Evolutionary conservation across 2,329 filamentous ascomycete species (phyloP), one percentile per base, ranked within the genome.

Genomic region (Sarocladiaceae sp.): DNA sequence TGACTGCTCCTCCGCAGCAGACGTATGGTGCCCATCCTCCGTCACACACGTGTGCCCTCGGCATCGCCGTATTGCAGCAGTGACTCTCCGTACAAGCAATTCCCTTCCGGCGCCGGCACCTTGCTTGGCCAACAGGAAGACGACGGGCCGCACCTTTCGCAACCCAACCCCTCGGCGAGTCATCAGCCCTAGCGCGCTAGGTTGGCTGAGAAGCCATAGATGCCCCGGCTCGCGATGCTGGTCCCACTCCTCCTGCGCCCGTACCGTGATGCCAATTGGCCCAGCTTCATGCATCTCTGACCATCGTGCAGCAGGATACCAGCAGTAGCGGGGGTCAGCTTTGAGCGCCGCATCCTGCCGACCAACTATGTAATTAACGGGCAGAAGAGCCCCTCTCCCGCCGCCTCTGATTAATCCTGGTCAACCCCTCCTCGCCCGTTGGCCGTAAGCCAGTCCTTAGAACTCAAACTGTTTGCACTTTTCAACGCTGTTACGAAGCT

Each of bases 101-200:
- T n/a, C n/a, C n/a, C n/a, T n/a, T n/a, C n/a, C n/a, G n/a, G n/a
- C n/a, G n/a, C n/a, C n/a, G n/a, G n/a, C n/a, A n/a, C n/a, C n/a
- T n/a, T n/a, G n/a, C n/a, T n/a, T n/a, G n/a, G n/a, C n/a, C n/a
- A n/a, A n/a, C n/a, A n/a, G n/a, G n/a, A n/a, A n/a, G n/a, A n/a
- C n/a, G n/a, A 13, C 18, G 26, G 20, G 37, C 24, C 10, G 37
- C 37, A 29, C 13, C 26, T n/a, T 21, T 41, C 37, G 21, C 15
- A 41, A 29, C 37, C n/a, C 37, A 29, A 41, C 37, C 23, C 21
- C 26, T 7, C 5, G 23, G 23, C 37, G 6, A 29, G 37, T n/a
- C 24, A 29, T 41, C 37, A 41, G 37, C 37, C 37, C 37, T 41
- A 41, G 37, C 37, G 23, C 37, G 37, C 37, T 41, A 41, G 29